Percentiles rank a stretch among this genome's conserved stretches.
These are phyloP conservation scores for Paratinospora sagittata DNA, from an alignment of 164 flowering plant genomes.

Conservation along the genomic window DNA sequence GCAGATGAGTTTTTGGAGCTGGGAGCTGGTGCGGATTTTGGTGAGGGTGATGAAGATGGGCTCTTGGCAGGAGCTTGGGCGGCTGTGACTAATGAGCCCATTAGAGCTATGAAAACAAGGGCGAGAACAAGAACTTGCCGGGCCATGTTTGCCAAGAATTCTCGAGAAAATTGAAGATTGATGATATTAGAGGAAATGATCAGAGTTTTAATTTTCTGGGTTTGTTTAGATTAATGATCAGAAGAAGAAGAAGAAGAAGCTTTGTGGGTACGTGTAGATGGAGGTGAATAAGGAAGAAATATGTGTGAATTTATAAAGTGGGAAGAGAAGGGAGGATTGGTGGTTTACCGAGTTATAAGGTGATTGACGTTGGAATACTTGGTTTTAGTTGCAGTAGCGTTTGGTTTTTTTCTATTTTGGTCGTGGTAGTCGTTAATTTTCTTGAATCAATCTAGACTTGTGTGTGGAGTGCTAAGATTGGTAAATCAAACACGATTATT, in stretches of 20 bases:
- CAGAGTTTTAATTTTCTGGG: too few species aligned
- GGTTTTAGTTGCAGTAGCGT: background rate
- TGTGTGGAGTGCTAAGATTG: too few species aligned
- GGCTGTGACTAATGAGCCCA: background rate
- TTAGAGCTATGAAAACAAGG: background rate
- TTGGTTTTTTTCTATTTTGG: background rate
- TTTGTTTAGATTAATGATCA: too few species aligned
- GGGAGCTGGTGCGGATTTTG: background rate
- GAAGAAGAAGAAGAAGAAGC: too few species aligned
- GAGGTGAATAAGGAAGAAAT: too few species aligned
- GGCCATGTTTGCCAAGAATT: too few species aligned
- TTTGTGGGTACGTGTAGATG: too few species aligned
- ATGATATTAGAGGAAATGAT: too few species aligned
- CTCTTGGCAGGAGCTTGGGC: background rate
- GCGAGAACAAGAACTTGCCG: background rate
- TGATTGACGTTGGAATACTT: background rate
- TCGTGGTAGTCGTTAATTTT: background rate
- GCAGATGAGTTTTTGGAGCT: background rate
- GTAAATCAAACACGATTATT: too few species aligned
- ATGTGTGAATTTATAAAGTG: background rate
- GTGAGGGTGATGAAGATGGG: background rate
- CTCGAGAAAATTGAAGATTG: too few species aligned
- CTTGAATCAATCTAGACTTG: too few species aligned
- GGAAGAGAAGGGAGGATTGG: background rate
- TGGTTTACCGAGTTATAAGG: background rate